A percentile compares a stretch with the other conserved stretches of the same genome.
These are phyloP conservation scores for Calonectria pseudoturangicola DNA, from an alignment of 2,329 filamentous ascomycete species.

Conservation along the genomic window DNA sequence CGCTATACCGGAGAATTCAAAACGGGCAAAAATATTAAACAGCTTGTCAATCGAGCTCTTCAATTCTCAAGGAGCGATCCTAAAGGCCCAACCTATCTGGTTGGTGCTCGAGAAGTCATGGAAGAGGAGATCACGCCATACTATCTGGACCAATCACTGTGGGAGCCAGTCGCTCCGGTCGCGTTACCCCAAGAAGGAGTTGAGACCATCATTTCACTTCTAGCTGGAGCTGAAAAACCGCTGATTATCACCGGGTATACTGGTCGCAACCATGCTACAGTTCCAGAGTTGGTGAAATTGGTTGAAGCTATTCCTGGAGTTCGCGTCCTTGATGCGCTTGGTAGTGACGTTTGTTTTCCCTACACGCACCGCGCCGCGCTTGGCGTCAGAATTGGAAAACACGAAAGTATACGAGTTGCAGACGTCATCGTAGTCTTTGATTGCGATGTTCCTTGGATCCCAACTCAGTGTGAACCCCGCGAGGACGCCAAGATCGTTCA, in stretches of 20 bases:
- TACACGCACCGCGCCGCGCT: constrained; percentile 79
- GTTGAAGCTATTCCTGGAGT: constrained; percentile 80
- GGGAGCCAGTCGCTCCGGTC: constrained; percentile 81
- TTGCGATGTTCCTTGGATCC: constrained; percentile 94
- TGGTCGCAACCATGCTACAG: constrained; percentile 31
- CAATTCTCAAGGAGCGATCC: constrained; percentile 87
- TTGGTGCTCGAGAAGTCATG: constrained; percentile 87
- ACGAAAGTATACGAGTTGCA: constrained; percentile 82
- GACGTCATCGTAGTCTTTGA: constrained; percentile 90
- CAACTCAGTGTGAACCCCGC: constrained; percentile 77
- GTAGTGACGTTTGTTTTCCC: constrained; percentile 87
- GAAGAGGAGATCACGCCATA: constrained; percentile 87
- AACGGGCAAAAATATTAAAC: constrained; percentile 88
- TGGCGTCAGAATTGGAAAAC: constrained; percentile 82
- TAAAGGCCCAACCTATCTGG: constrained; percentile 85
- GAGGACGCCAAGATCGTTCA: constrained; percentile 74
- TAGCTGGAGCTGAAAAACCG: constrained; percentile 33
- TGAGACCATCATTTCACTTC: constrained; percentile 26
- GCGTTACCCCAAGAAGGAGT: constrained; percentile 67
- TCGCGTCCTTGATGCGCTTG: constrained; percentile 83
- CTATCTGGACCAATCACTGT: constrained; percentile 78
- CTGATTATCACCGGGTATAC: constrained; percentile 38
- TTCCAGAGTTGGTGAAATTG: constrained; percentile 75
- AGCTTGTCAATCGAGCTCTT: constrained; percentile 88
- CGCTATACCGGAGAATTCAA: constrained; percentile 88